phyloP scores from a whole-genome alignment of 2,329 filamentous ascomycete species.

The Onygenales sp. region DNA sequence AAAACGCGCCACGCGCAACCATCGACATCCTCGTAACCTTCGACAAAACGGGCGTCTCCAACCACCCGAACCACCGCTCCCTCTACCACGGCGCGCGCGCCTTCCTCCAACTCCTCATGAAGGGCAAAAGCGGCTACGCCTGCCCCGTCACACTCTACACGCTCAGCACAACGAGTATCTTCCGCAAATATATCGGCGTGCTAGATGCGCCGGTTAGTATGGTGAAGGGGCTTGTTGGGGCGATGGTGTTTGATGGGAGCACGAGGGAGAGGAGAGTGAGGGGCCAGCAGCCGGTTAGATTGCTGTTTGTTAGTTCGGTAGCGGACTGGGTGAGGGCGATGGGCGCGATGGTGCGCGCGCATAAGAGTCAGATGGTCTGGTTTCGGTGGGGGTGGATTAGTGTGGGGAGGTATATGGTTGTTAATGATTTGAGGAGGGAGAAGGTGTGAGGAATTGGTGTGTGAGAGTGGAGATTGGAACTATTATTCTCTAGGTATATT shows the following conservation, averaged over 20 bases:
- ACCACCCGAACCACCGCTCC: slow-evolving; percentile 88
- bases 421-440: slow-evolving; percentile 69
- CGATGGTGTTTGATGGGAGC: slow-evolving; percentile 11
- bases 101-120: slow-evolving; percentile 61
- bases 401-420: slow-evolving; percentile 84
- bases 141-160: slow-evolving; percentile 80
- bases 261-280: slow-evolving; percentile 3
- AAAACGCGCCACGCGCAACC: slow-evolving; percentile 39
- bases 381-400: slow-evolving; percentile 95
- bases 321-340: slow-evolving; percentile 58
- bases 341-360: slow-evolving; percentile 78
- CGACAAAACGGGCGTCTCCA: slow-evolving; percentile 69
- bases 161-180: slow-evolving; percentile 59
- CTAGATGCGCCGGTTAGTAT: slow-evolving; percentile 69
- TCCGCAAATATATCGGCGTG: slow-evolving; percentile 73
- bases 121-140: slow-evolving; percentile 52
- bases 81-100: slow-evolving; percentile 70
- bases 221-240: slow-evolving; percentile 41
- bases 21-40: slow-evolving; percentile 89
- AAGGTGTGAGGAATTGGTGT: background rate
- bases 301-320: slow-evolving; percentile 65
- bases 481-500: background rate
- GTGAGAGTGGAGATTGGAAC: no score
- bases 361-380: slow-evolving; percentile 97
- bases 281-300: slow-evolving; percentile 11